These are phyloP conservation scores for Saturnispora diversa DNA, from an alignment of 805 yeast species.

Conservation along the genomic window DNA sequence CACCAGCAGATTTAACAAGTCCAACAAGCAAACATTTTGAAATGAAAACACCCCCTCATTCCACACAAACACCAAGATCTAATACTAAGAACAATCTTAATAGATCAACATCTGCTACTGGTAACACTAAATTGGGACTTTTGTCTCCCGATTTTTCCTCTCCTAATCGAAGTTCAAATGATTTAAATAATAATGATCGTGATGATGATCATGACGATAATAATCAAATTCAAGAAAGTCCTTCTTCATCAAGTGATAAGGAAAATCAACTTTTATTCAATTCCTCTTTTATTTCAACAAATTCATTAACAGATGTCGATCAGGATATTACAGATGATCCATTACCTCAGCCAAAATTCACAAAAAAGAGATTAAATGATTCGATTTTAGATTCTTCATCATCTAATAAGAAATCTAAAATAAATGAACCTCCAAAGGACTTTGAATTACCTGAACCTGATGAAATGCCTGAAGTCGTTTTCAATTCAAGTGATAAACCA, in stretches of 20 bases:
- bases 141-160: slow-evolving; percentile 41
- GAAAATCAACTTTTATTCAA: slow-evolving; percentile 1
- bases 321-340: slow-evolving; percentile 4
- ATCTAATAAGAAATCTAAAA: slow-evolving; percentile 17
- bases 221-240: not conserved
- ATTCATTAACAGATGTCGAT: not conserved
- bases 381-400: not conserved
- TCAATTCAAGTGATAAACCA: slow-evolving; percentile 60
- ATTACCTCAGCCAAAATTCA: slow-evolving; percentile 11
- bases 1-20: slow-evolving; percentile 23
- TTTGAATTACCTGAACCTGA: slow-evolving; percentile 31
- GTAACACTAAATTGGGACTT: slow-evolving; percentile 19
- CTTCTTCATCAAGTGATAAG: slow-evolving; percentile 3
- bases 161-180: slow-evolving; percentile 31
- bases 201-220: not conserved
- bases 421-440: slow-evolving; percentile 24
- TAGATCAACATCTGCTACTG: too few species aligned
- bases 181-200: not conserved
- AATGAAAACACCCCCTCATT: slow-evolving; percentile 28
- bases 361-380: slow-evolving; percentile 11
- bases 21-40: slow-evolving; percentile 24
- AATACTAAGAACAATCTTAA: too few species aligned
- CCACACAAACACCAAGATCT: too few species aligned
- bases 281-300: not conserved
- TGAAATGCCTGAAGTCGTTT: slow-evolving; percentile 36